Conservation (phyloP, 768 basidiomycete genomes). For the Kwoniella sp. region DNA sequence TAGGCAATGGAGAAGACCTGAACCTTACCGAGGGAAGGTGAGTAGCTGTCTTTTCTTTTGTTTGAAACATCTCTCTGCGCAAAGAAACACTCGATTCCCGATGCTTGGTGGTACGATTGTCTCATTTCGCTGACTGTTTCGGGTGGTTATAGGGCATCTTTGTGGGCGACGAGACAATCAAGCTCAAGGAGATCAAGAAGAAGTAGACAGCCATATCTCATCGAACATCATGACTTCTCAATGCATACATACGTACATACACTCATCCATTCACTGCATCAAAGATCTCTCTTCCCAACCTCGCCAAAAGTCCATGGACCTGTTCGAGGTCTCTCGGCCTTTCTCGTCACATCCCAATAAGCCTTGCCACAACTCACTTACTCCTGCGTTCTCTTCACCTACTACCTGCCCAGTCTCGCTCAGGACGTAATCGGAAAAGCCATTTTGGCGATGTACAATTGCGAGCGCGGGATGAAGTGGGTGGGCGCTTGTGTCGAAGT, state of each 20-base stretch:
- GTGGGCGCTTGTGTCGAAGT: constrained; percentile 3
- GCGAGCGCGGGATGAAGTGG: constrained; percentile 31
- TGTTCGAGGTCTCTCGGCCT: constrained; percentile 9
- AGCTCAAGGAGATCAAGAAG: constrained; percentile 91
- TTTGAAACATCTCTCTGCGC: too few relatives aligned
- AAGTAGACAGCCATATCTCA: constrained; percentile 64
- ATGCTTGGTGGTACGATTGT: too few relatives aligned
- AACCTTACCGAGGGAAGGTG: constrained; percentile 98
- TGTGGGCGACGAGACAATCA: constrained; percentile 86
- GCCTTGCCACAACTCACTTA: constrained; percentile 40
- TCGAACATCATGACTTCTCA: background rate
- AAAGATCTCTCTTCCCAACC: constrained; percentile 31
- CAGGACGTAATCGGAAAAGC: constrained; percentile 30
- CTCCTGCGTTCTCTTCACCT: constrained; percentile 36
- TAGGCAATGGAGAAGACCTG: constrained; percentile 79
- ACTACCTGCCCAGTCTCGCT: constrained; percentile 41
- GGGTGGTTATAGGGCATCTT: constrained; percentile 73
- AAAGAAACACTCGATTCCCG: too few relatives aligned
- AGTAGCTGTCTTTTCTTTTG: too few relatives aligned
- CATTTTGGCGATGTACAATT: constrained; percentile 28
- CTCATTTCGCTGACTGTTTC: background rate
- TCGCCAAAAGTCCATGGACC: constrained; percentile 31
- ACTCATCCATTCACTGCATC: constrained; percentile 14
- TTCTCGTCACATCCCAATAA: constrained; percentile 36
- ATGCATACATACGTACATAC: constrained; percentile 1